Conservation (phyloP, 192 early-diverging fungal species). For the Entrophospora sp. region DNA sequence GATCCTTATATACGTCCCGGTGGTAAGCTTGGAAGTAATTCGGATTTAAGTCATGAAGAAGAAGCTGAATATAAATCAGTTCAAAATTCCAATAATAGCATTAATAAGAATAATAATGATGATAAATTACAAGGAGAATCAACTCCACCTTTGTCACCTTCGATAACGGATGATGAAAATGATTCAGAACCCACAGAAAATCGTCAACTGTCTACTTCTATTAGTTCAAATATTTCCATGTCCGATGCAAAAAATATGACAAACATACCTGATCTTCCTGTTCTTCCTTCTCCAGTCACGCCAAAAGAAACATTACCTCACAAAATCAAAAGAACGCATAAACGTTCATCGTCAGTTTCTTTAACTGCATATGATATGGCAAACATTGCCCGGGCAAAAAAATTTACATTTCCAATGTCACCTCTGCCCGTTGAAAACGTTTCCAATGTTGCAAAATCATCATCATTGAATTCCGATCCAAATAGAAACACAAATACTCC, state of each 20-base stretch:
- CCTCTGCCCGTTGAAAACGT: neutral
- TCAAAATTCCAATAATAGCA: too few species aligned
- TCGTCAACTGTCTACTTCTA: too few species aligned
- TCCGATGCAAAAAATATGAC: too few species aligned
- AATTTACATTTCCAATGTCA: neutral
- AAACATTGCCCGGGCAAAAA: neutral
- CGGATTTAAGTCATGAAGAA: neutral
- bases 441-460: neutral
- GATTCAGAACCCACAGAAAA: too few species aligned
- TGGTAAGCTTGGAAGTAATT: neutral
- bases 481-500: too few species aligned
- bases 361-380: neutral
- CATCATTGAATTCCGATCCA: neutral
- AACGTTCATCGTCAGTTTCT: constrained; percentile 7
- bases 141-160: too few species aligned
- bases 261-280: too few species aligned
- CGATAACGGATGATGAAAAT: too few species aligned
- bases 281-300: too few species aligned
- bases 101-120: too few species aligned
- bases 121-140: too few species aligned
- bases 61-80: neutral
- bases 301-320: neutral
- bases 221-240: too few species aligned
- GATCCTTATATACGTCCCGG: constrained; percentile 6
- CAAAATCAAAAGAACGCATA: constrained; percentile 7